phyloP scores from a whole-genome alignment of 192 early-diverging fungal species.

The Mortierella alpina region DNA sequence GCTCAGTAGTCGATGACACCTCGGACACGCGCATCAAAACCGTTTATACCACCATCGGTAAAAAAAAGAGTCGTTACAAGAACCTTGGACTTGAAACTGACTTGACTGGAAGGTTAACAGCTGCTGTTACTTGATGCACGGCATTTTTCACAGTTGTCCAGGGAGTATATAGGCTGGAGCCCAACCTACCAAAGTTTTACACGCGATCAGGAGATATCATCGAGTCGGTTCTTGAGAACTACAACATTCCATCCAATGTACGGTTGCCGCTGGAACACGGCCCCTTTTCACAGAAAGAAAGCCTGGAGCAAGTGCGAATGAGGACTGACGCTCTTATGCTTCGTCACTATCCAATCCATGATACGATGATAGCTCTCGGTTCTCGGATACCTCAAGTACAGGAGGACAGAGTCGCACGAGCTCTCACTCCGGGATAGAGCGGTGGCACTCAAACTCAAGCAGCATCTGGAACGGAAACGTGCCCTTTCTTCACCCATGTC shows the following conservation, averaged over 20 bases:
- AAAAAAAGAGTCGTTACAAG: background rate
- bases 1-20: constrained; percentile 40
- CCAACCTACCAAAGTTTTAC: constrained; percentile 48
- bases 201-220: constrained; percentile 30
- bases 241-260: constrained; percentile 49
- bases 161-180: constrained; percentile 44
- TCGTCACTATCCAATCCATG: background rate
- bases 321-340: background rate
- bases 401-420: constrained; percentile 34
- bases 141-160: constrained; percentile 26
- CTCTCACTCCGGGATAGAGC: constrained; percentile 36
- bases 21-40: constrained; percentile 38
- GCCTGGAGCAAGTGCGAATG: background rate
- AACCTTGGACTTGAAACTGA: background rate
- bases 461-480: constrained; percentile 31
- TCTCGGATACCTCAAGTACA: constrained; percentile 49
- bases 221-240: constrained; percentile 29
- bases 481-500: constrained; percentile 3
- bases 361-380: constrained; percentile 24
- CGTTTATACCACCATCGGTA: constrained; percentile 35
- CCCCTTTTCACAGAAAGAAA: background rate
- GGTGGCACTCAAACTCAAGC: constrained; percentile 33
- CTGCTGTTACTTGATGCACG: background rate
- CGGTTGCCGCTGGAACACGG: background rate
- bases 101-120: background rate